A percentile compares a stretch with the other conserved stretches of the same genome.
Conservation (phyloP, 768 basidiomycete species). For the Collybiopsis confluens region DNA sequence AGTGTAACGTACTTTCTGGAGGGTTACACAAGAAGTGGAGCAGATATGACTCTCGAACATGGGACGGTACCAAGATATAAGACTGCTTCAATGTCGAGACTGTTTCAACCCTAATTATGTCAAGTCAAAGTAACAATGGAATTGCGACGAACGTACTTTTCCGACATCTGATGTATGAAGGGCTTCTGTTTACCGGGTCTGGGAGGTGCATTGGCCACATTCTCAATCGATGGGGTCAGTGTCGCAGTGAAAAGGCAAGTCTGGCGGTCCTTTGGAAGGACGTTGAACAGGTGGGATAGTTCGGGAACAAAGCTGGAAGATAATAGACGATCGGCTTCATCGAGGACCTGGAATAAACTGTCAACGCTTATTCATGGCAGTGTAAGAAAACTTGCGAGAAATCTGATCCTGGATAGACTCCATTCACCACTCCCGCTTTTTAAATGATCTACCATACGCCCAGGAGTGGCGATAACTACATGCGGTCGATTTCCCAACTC, state of each 20-base stretch:
- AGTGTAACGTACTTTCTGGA: conserved; percentile 67
- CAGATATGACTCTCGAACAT: conserved; percentile 90
- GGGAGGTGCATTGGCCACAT: conserved; percentile 66
- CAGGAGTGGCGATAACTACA: conserved; percentile 93
- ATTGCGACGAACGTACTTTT: conserved; percentile 41
- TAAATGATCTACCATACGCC: conserved; percentile 88
- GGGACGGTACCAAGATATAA: conserved; percentile 91
- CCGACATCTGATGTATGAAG: conserved; percentile 77
- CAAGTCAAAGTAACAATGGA: not conserved
- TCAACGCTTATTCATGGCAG: not conserved
- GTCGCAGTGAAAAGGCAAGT: conserved; percentile 98
- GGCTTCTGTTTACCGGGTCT: conserved; percentile 80
- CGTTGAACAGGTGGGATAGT: conserved; percentile 68
- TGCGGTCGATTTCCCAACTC: conserved; percentile 86
- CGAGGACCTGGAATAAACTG: conserved; percentile 62
- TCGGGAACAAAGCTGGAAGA: conserved; percentile 88
- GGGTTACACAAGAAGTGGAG: conserved; percentile 88
- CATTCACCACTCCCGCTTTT: conserved; percentile 75
- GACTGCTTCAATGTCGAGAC: conserved; percentile 84
- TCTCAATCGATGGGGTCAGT: conserved; percentile 80
- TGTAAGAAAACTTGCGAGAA: conserved; percentile 52
- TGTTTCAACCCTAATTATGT: conserved; percentile 68
- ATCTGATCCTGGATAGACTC: conserved; percentile 81
- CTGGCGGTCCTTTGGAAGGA: conserved; percentile 82
- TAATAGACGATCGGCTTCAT: conserved; percentile 93